A percentile compares a stretch with the other conserved stretches of the same genome.
Conservation (phyloP, 352 stramenopile genomes). For the Pythium aphanidermatum region DNA sequence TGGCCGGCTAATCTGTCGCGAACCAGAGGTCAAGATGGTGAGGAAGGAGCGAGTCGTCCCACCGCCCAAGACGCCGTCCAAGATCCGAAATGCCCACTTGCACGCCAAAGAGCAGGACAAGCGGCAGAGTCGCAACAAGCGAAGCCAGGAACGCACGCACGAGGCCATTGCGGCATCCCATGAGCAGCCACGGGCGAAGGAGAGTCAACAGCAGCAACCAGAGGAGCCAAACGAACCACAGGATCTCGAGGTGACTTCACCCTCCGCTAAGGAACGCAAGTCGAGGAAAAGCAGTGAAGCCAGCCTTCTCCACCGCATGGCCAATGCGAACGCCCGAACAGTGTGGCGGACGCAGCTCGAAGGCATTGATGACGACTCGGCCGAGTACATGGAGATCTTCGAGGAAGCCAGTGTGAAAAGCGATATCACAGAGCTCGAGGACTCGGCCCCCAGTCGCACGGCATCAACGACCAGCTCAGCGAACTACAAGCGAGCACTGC, state of each 20-base stretch:
- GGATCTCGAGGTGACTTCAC: not conserved
- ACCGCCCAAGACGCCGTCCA: constrained; percentile 19
- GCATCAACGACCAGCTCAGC: constrained; percentile 6
- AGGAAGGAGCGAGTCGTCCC: constrained; percentile 38
- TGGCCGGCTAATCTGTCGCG: constrained; percentile 46
- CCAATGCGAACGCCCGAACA: constrained; percentile 33
- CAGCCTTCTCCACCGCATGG: constrained; percentile 49
- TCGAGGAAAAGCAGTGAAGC: constrained; percentile 50
- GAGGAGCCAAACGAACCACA: no score
- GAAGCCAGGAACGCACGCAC: constrained; percentile 31
- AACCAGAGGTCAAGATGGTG: constrained; percentile 30
- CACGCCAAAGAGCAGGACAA: constrained; percentile 43
- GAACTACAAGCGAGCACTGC: constrained; percentile 22
- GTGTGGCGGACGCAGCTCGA: constrained; percentile 49
- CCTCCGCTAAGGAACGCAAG: not conserved
- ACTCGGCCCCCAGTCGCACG: not conserved
- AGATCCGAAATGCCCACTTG: constrained; percentile 36
- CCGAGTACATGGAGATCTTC: constrained; percentile 1
- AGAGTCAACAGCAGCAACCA: not conserved
- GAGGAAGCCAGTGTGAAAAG: not conserved
- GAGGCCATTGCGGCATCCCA: constrained; percentile 37
- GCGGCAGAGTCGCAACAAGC: constrained; percentile 37
- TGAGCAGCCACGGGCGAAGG: not conserved
- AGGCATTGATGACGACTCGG: constrained; percentile 37
- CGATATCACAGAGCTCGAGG: not conserved